These are phyloP conservation scores for Tetracladium marchalianum DNA, from an alignment of 495 filamentous ascomycete genomes.

Conservation along the genomic window DNA sequence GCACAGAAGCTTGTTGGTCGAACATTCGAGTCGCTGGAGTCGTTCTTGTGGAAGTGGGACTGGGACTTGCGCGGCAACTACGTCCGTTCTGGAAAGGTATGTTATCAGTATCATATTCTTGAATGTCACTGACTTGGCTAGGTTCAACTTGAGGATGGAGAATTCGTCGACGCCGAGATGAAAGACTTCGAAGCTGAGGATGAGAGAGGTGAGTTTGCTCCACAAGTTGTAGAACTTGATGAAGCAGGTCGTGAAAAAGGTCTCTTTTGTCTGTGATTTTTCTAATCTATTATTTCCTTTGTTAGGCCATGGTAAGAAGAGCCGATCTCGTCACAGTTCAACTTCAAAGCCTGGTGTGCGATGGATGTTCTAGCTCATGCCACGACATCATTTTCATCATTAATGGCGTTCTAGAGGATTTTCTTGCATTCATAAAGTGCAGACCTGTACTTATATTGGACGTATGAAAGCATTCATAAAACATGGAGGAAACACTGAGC, in stretches of 20 bases:
- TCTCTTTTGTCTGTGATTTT: conserved; percentile 32
- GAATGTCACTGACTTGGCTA: conserved; percentile 4
- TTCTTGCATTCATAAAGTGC: no score
- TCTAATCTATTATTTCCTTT: conserved; percentile 14
- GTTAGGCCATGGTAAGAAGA: conserved; percentile 10
- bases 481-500: no score
- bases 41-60: conserved; percentile 30
- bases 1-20: conserved; percentile 26
- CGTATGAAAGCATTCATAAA: no score
- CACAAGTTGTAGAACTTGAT: conserved; percentile 66
- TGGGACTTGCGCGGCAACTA: conserved; percentile 36
- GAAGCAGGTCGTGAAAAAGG: conserved; percentile 37
- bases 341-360: conserved; percentile 4
- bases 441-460: no score
- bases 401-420: no score
- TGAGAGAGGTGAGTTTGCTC: conserved; percentile 79
- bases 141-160: conserved; percentile 58
- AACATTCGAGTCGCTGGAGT: conserved; percentile 33
- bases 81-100: conserved; percentile 44
- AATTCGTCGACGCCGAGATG: conserved; percentile 70
- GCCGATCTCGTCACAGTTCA: conserved; percentile 7
- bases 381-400: background rate
- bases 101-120: no score
- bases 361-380: conserved; percentile 12
- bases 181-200: conserved; percentile 69